Evolutionary conservation across 805 yeast species (phyloP), one percentile per base, ranked within the genome.

Genomic region (Ogataea paraovalis): DNA sequence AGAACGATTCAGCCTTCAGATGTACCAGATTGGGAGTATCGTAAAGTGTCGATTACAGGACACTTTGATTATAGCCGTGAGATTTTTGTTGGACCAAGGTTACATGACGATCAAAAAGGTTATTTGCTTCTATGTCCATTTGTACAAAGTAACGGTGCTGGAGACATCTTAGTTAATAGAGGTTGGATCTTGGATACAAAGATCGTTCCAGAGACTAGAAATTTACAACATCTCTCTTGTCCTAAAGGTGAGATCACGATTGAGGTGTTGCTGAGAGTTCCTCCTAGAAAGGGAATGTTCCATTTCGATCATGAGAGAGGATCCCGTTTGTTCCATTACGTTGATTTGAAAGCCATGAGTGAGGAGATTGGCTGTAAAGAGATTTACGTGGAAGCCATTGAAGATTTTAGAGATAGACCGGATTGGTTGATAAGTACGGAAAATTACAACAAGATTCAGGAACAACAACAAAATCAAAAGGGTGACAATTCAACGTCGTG

Each of bases 1-100:
- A 74, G 76, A 43, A 63, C 70, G n/a, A 64, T 82, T 23, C 79
- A 82, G 12, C 85, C 87, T 2, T 82, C 75, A 4, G 85, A 78
- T 47, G 79, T 86, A 16, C 72, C 74, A 19, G 85, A 86, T 49
- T 85, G 88, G 67, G 96, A 91, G 58, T 92, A 84, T 64, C 76
- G 97, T 47, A 75, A 85, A 53, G 91, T 92, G 39, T 71, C 74
- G n/a, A 67, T 87, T 12, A 80, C 75, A 43, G 99, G 99, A 1
- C 75, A 73, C 46, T 94, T 85, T 62, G 84, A 87, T 55, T 91
- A 94, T 59, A 79, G 82, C 13, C 82, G 90, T 60, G 99, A 94
- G 64, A 80, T 90, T 69, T 85, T 87, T 59, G 88, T 94, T 44
- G 98, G 98, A 0, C 98, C 99, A 5, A 76, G 97, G 53, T 72